Percentiles rank a stretch among this genome's conserved stretches.
These are phyloP conservation scores for Grigorovia transvaalensis DNA, from an alignment of 805 yeast genomes.

Conservation along the genomic window DNA sequence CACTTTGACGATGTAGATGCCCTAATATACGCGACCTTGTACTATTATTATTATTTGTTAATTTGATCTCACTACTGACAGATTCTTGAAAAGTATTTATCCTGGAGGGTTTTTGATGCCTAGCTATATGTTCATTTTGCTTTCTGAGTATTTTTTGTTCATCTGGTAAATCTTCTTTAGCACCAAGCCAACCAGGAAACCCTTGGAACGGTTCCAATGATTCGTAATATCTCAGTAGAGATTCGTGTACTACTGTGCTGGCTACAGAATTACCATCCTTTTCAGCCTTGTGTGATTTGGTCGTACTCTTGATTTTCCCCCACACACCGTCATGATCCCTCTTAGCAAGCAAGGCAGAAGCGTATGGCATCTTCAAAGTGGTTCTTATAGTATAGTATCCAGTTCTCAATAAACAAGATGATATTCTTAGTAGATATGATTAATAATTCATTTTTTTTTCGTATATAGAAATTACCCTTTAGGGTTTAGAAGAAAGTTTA, in stretches of 20 bases:
- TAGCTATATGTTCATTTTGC: slow-evolving; percentile 15
- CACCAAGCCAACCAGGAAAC: slow-evolving; percentile 31
- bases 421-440: not conserved
- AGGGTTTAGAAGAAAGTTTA: too few relatives aligned
- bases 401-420: not conserved
- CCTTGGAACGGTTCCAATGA: slow-evolving; percentile 27
- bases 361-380: not conserved
- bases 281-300: slow-evolving; percentile 27
- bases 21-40: not conserved
- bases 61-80: not conserved
- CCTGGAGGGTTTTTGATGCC: slow-evolving; percentile 2
- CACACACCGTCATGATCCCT: slow-evolving; percentile 20
- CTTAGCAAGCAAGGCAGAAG: slow-evolving; percentile 3
- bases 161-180: slow-evolving; percentile 25
- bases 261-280: slow-evolving; percentile 34
- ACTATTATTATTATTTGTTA: slow-evolving; percentile 1
- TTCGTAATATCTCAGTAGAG: slow-evolving; percentile 33
- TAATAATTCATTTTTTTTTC: too few relatives aligned
- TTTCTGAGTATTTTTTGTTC: slow-evolving; percentile 24
- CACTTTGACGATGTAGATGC: not conserved
- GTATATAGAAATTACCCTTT: too few relatives aligned
- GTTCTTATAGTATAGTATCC: too few relatives aligned
- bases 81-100: not conserved
- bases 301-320: slow-evolving; percentile 25
- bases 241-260: slow-evolving; percentile 37